phyloP scores from a whole-genome alignment of 495 filamentous ascomycete species.

The Lasiosphaeris hirsuta region DNA sequence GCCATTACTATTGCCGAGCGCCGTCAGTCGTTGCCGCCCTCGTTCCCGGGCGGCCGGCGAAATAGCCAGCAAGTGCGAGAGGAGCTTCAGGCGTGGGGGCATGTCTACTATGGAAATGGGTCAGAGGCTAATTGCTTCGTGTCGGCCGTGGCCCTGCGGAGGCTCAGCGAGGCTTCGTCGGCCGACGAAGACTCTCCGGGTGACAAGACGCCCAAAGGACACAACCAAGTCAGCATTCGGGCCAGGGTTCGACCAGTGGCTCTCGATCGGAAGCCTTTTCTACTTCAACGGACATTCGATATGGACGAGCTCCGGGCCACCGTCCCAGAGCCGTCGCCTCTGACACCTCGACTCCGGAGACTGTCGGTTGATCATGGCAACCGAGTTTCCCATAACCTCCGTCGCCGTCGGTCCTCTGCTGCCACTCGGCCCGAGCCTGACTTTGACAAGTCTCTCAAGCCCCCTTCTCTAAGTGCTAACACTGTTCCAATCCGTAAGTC shows the following conservation, averaged over 20 bases:
- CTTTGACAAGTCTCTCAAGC: slow-evolving; percentile 13
- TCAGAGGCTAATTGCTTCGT: slow-evolving; percentile 40
- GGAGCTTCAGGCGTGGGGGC: slow-evolving; percentile 33
- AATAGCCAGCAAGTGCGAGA: slow-evolving; percentile 21
- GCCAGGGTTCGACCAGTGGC: slow-evolving; percentile 43
- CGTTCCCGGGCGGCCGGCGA: slow-evolving; percentile 8
- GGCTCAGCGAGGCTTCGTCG: slow-evolving; percentile 23
- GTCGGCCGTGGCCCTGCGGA: slow-evolving; percentile 35
- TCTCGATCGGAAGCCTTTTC: slow-evolving; percentile 40
- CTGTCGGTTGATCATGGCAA: slow-evolving; percentile 5
- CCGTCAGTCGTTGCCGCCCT: slow-evolving; percentile 22
- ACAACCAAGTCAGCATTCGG: slow-evolving; percentile 39
- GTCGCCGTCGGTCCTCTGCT: slow-evolving; percentile 12
- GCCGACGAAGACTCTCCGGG: slow-evolving; percentile 7
- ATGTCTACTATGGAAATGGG: slow-evolving; percentile 33
- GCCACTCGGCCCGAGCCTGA: slow-evolving; percentile 2
- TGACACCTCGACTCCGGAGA: slow-evolving; percentile 6
- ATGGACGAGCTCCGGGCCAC: slow-evolving; percentile 42
- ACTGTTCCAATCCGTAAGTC: slow-evolving; percentile 49
- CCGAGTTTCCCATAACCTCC: slow-evolving; percentile 1
- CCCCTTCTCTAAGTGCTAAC: slow-evolving; percentile 24
- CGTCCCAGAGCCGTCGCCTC: slow-evolving; percentile 26
- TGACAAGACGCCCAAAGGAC: neutral
- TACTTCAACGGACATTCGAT: slow-evolving; percentile 46
- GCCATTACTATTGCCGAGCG: slow-evolving; percentile 11